Percentiles rank a stretch among this genome's conserved stretches.
Evolutionary conservation across 225 moss, liverwort and hornwort species (phyloP).

Genomic region (Polytrichum formosum): DNA sequence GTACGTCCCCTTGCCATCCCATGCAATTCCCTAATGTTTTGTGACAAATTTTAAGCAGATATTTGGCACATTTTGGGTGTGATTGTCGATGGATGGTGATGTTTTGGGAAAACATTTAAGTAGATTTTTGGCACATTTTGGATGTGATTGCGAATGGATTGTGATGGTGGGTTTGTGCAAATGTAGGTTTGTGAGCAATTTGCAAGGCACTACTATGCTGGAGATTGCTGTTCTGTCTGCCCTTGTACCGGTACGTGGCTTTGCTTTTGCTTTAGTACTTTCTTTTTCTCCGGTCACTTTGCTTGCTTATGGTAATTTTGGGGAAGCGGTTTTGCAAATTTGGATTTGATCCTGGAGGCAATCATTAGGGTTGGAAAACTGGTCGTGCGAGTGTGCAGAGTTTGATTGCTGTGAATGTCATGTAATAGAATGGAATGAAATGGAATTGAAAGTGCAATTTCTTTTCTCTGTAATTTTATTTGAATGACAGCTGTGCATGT

Average conservation of each 20-base stretch:
- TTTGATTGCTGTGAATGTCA: too few species aligned
- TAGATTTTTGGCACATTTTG: neutral
- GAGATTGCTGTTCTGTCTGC: slow-evolving; percentile 80
- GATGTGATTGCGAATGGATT: neutral
- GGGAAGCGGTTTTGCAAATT: neutral
- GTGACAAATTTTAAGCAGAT: neutral
- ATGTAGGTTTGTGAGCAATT: slow-evolving; percentile 87
- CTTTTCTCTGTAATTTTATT: neutral
- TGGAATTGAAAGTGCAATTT: neutral
- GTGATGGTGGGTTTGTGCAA: neutral
- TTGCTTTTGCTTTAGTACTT: neutral
- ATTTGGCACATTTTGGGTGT: neutral
- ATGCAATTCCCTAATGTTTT: neutral
- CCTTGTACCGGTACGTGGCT: slow-evolving; percentile 56
- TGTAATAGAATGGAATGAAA: neutral
- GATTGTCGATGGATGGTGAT: too few species aligned
- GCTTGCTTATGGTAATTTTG: neutral
- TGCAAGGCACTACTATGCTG: slow-evolving; percentile 83
- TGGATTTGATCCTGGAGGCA: slow-evolving; percentile 1
- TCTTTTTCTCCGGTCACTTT: neutral
- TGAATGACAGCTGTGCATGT: slow-evolving; percentile 5
- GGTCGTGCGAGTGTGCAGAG: neutral
- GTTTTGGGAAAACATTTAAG: neutral
- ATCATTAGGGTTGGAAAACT: neutral
- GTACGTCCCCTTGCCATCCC: slow-evolving; percentile 17